Percentiles rank a stretch among this genome's conserved stretches.
phyloP scores from a whole-genome alignment of 1,139 yeast genomes.

The Zygotorulaspora mrakii region DNA sequence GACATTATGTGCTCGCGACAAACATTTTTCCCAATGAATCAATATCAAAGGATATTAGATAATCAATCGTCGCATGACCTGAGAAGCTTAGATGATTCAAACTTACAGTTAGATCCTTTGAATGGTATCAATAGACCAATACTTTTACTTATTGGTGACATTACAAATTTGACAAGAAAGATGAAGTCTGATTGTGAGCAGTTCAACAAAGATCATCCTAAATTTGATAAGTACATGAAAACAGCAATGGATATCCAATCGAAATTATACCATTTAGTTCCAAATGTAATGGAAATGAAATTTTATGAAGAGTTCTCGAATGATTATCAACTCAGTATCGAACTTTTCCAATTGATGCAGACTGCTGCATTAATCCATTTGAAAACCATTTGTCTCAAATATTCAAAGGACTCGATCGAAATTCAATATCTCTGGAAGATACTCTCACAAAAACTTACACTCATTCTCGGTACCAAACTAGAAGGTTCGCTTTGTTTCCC shows the following conservation, averaged over 20 bases:
- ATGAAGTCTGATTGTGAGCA: constrained; percentile 36
- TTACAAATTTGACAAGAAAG: constrained; percentile 57
- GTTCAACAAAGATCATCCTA: constrained; percentile 21
- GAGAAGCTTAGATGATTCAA: constrained; percentile 33
- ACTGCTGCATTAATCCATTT: constrained; percentile 65
- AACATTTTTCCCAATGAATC: constrained; percentile 52
- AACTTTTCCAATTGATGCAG: constrained; percentile 70
- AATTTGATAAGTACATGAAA: constrained; percentile 13
- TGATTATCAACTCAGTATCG: constrained; percentile 52
- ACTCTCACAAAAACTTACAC: constrained; percentile 54
- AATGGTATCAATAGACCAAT: constrained; percentile 70
- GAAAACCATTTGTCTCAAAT: constrained; percentile 55
- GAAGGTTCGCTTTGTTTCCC: constrained; percentile 76
- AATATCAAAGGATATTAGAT: constrained; percentile 54
- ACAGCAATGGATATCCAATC: constrained; percentile 15
- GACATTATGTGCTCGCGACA: constrained; percentile 63
- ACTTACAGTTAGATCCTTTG: constrained; percentile 53
- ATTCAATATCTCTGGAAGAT: constrained; percentile 58
- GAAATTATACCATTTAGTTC: constrained; percentile 15
- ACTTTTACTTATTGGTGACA: constrained; percentile 63
- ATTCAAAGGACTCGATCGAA: constrained; percentile 43
- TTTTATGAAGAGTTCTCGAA: constrained; percentile 14
- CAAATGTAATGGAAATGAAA: constrained; percentile 17
- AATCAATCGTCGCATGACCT: constrained; percentile 34
- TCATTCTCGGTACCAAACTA: constrained; percentile 60